Percentiles rank a stretch among this genome's conserved stretches.
phyloP scores from a whole-genome alignment of 1,284 basidiomycete genomes.

The Trametes polyzona region DNA sequence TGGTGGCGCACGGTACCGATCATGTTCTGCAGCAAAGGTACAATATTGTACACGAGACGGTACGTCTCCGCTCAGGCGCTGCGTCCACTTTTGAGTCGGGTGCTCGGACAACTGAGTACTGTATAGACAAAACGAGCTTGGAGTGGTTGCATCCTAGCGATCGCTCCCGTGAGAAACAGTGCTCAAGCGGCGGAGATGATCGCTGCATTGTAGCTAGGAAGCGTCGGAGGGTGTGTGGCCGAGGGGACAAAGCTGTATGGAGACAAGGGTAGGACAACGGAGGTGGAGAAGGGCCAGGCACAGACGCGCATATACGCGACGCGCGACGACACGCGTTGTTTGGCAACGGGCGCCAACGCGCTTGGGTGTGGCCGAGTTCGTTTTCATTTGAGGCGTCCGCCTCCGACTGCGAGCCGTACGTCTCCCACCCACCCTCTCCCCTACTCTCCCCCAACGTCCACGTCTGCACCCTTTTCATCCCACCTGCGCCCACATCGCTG shows the following conservation, averaged over 20 bases:
- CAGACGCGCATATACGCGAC: neutral
- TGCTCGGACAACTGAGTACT: too few relatives aligned
- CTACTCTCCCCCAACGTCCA: neutral
- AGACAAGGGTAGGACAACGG: neutral
- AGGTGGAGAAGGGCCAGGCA: neutral
- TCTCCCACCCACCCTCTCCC: neutral
- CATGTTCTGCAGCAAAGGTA: too few relatives aligned
- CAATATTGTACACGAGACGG: too few relatives aligned
- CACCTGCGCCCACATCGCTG: neutral
- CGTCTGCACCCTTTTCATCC: neutral
- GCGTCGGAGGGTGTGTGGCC: neutral
- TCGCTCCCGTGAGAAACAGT: too few relatives aligned
- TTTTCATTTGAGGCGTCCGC: neutral
- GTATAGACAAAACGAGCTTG: too few relatives aligned
- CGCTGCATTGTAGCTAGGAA: too few relatives aligned
- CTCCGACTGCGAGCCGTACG: neutral
- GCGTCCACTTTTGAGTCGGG: too few relatives aligned
- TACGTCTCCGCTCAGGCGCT: too few relatives aligned
- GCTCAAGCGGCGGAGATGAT: too few relatives aligned
- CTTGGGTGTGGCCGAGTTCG: constrained; percentile 1
- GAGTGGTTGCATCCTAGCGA: too few relatives aligned
- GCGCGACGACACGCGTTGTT: constrained; percentile 9
- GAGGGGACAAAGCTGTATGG: neutral
- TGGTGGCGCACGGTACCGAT: too few relatives aligned
- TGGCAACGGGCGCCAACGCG: constrained; percentile 15